Evolutionary conservation across 75 land plant genomes (phyloP), one percentile per base, ranked within the genome.

Genomic region (Ceratopteris richardii): DNA sequence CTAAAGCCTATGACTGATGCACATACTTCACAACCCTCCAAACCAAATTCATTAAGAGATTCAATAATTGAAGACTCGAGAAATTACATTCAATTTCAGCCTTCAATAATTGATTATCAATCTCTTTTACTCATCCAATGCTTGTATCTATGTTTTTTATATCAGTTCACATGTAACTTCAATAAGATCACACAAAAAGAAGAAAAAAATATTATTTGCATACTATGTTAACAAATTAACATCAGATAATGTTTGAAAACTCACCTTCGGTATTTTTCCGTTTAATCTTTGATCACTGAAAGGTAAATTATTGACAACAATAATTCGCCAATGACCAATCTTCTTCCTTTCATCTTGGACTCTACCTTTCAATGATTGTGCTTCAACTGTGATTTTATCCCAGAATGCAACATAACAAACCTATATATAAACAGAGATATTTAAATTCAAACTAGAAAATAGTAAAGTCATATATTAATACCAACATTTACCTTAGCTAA

Each of bases 401-500:
- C 99, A 95, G 39, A 95, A 86, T 43, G 99, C 96, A 12, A 90
- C 99, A 84, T 83, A 95, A 75, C 99, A 90, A 31, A 95, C 99
- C 97, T 91, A 72, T 42, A 54, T 17, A 37, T 17, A 4, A 46
- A 46, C 4, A 5, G n/a, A 46, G 17, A 46, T n/a, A 17, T 46
- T 46, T 5, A 46, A 20, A 4, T 5, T 46, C 4, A 14, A 5
- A 46, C 21, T 2, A 46, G 21, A 46, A 4, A 4, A n/a, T n/a
- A 17, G 17, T 46, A 2, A 46, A 46, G 21, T 46, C 48, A 2
- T 4, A 5, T 10, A 2, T 1, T 2, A 54, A 27, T 4, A 54
- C 26, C 2, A 2, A 27, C 2, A 27, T 29, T 41, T 10, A 86
- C 95, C 87, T 86, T 78, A 31, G 50, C 39, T 29, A 86, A 64